These are phyloP conservation scores for Leptoxyphium fumago DNA, from an alignment of 2,329 filamentous ascomycete genomes.

Conservation along the genomic window DNA sequence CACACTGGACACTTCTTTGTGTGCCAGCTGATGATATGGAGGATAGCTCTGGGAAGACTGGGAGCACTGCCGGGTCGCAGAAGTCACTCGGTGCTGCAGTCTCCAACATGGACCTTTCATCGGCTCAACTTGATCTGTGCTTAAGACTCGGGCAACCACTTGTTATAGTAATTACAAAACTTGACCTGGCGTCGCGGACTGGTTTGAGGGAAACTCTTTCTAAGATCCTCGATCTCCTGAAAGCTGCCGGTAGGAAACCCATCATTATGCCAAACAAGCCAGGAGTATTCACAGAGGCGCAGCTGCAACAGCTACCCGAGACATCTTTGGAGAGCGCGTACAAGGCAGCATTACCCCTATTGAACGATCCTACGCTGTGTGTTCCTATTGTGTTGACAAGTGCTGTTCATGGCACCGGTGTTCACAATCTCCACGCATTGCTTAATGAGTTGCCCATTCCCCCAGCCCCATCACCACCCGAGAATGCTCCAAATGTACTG, in stretches of 20 bases:
- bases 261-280: slow-evolving; percentile 43
- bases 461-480: neutral
- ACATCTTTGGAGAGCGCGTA: slow-evolving; percentile 43
- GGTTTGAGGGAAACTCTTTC: slow-evolving; percentile 56
- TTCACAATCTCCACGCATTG: slow-evolving; percentile 68
- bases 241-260: slow-evolving; percentile 58
- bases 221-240: slow-evolving; percentile 62
- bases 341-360: slow-evolving; percentile 38
- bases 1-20: slow-evolving; percentile 84
- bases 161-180: slow-evolving; percentile 74
- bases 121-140: slow-evolving; percentile 72
- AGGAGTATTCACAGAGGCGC: slow-evolving; percentile 21
- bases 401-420: slow-evolving; percentile 68
- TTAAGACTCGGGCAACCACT: slow-evolving; percentile 66
- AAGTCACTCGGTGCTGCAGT: slow-evolving; percentile 38
- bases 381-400: slow-evolving; percentile 85
- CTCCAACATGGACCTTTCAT: slow-evolving; percentile 53
- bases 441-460: slow-evolving; percentile 60
- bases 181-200: slow-evolving; percentile 66
- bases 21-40: slow-evolving; percentile 65
- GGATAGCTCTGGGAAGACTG: slow-evolving; percentile 23
- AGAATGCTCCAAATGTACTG: slow-evolving; percentile 34
- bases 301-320: slow-evolving; percentile 42
- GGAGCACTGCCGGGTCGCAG: slow-evolving; percentile 35
- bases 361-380: slow-evolving; percentile 30